Evolutionary conservation across 352 stramenopile genomes (phyloP).

Genomic region (Phytophthora ohioensis): DNA sequence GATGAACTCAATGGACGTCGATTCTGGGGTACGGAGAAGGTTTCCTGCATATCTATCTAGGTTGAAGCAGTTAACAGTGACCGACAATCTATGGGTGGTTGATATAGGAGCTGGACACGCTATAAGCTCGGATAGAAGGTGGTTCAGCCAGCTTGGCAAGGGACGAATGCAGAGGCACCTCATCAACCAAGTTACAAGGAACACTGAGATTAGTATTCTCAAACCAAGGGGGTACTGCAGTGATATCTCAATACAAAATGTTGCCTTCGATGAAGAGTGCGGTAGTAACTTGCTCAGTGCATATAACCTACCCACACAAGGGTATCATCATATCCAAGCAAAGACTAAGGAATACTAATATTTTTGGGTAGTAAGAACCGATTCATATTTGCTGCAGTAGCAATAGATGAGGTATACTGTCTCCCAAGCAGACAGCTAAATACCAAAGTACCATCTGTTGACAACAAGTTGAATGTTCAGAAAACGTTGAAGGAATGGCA

Average conservation of each 20-base stretch:
- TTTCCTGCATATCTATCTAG: not conserved
- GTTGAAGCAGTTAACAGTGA: slow-evolving; percentile 16
- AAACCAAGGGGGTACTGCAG: slow-evolving; percentile 10
- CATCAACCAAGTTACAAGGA: slow-evolving; percentile 11
- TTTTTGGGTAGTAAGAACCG: slow-evolving; percentile 17
- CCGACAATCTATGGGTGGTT: slow-evolving; percentile 19
- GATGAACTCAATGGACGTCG: not conserved
- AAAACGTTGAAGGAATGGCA: not conserved
- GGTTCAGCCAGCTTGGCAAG: slow-evolving; percentile 16
- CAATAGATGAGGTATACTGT: not conserved
- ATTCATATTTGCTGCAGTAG: slow-evolving; percentile 29
- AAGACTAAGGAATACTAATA: slow-evolving; percentile 13
- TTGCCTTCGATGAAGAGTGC: slow-evolving; percentile 25
- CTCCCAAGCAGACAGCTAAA: not conserved
- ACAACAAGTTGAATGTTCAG: not conserved
- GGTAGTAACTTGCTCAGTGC: slow-evolving; percentile 25
- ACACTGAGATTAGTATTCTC: slow-evolving; percentile 20
- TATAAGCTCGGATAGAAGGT: slow-evolving; percentile 19
- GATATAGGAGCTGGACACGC: slow-evolving; percentile 23
- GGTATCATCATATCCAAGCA: slow-evolving; percentile 20
- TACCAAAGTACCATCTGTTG: slow-evolving; percentile 3
- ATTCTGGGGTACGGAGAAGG: not conserved
- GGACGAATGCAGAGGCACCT: slow-evolving; percentile 4
- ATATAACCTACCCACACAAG: slow-evolving; percentile 29
- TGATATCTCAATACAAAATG: slow-evolving; percentile 21